Percentiles rank a stretch among this genome's conserved stretches.
Evolutionary conservation across 2,329 filamentous ascomycete genomes (phyloP).

Genomic region (Xylaria sp.): DNA sequence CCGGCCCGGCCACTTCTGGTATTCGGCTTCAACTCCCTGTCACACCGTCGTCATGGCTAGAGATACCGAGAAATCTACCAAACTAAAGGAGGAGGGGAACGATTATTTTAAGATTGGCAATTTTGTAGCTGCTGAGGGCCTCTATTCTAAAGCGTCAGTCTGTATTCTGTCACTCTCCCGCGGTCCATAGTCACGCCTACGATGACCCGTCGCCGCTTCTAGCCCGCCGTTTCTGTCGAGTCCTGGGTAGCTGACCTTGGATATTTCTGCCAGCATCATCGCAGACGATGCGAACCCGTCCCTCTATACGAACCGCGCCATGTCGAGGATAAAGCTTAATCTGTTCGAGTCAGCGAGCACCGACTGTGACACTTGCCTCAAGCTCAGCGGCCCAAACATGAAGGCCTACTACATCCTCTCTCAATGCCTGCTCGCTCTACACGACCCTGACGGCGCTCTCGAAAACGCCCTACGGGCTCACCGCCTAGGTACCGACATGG

Average conservation of each 20-base stretch:
- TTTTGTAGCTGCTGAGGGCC: slow-evolving; percentile 67
- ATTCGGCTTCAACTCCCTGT: neutral
- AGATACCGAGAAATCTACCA: slow-evolving; percentile 42
- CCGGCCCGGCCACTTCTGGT: neutral
- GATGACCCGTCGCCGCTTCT: neutral
- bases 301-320: slow-evolving; percentile 88
- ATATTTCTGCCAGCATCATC: slow-evolving; percentile 63
- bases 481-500: slow-evolving; percentile 64
- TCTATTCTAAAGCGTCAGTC: slow-evolving; percentile 74
- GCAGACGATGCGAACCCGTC: slow-evolving; percentile 77
- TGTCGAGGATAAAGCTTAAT: slow-evolving; percentile 76
- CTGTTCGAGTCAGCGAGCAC: slow-evolving; percentile 76
- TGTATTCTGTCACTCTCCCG: neutral
- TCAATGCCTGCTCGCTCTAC: slow-evolving; percentile 79
- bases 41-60: slow-evolving; percentile 27
- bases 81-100: slow-evolving; percentile 66
- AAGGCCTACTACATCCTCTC: slow-evolving; percentile 86
- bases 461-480: slow-evolving; percentile 75
- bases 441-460: slow-evolving; percentile 75
- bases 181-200: neutral
- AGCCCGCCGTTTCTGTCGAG: neutral
- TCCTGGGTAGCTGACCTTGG: neutral
- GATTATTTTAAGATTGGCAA: slow-evolving; percentile 68
- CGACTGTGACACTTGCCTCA: slow-evolving; percentile 78
- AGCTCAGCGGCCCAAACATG: slow-evolving; percentile 68